Evolutionary conservation across 441 rosid genomes (phyloP), one percentile per base, ranked within the genome.

Genomic region (Pelargonium myrrhifolium): DNA sequence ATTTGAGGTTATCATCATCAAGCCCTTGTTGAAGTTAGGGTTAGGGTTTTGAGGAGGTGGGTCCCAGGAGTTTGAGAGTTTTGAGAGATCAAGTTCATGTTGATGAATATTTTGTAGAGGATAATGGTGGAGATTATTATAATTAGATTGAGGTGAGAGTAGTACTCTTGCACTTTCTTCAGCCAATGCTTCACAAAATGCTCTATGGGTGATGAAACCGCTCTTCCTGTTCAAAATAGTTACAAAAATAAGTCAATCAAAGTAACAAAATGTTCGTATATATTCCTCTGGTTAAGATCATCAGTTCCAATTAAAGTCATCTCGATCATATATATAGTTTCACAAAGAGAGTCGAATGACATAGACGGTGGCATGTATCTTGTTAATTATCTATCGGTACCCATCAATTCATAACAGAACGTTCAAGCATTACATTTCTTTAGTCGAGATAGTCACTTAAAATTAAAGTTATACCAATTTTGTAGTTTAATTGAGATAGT

Each of bases 101-200:
- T 56, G 61, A 12, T 53, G 59, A 15, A 15, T 9, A 53, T 53
- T 6, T 3, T 15, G 60, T 49, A 5, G 56, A 49, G n/a, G 56
- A 17, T 6, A 49, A 49, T 49, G 18, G 15, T 49, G 17, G 60
- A 17, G 3, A 55, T 49, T 12, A 51, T 15, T 12, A 14, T 14
- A 12, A 47, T 47, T 43, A 2, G 9, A 6, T 17, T 51, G 58
- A 6, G 8, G n/a, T n/a, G 58, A 51, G 20, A 51, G 58, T n/a
- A n/a, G n/a, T 31, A 31, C 37, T 21, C 61, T 56, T 20, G 61
- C 61, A 56, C 61, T 56, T 56, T 56, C 61, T 56, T 56, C 61
- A 56, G 61, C 61, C 61, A 56, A 56, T 9, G 61, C 61, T 6
- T 56, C 61, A 56, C 61, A 56, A 21, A 56, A 56, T 56, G 61